Conservation (phyloP, 2,329 filamentous ascomycete species). For the Calonectria pauciramosa region DNA sequence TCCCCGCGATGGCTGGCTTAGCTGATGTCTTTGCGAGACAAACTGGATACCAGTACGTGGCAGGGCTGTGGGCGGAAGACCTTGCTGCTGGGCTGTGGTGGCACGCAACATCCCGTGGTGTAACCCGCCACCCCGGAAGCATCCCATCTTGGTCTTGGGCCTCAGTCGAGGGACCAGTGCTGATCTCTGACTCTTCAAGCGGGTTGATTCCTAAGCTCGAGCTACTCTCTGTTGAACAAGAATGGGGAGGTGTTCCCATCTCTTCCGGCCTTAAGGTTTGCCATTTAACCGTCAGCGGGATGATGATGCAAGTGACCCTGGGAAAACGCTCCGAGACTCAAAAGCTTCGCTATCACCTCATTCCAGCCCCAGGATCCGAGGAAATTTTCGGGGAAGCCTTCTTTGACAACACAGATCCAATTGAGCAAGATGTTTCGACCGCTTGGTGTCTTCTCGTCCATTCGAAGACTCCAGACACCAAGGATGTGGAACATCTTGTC, state of each 20-base stretch:
- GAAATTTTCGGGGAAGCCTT: constrained; percentile 8
- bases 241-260: constrained; percentile 10
- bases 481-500: neutral
- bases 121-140: neutral
- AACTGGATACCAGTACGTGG: constrained; percentile 4
- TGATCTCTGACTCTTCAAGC: neutral
- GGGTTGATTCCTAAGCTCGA: neutral
- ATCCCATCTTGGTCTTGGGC: constrained; percentile 17
- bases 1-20: neutral
- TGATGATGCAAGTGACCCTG: neutral
- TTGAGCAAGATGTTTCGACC: neutral
- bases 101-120: neutral
- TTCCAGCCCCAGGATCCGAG: neutral
- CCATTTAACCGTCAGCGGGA: neutral
- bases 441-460: neutral
- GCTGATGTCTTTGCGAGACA: neutral
- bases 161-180: neutral
- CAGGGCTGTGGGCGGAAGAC: constrained; percentile 5
- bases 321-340: neutral
- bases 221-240: neutral
- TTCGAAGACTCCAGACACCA: neutral
- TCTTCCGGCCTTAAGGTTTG: neutral
- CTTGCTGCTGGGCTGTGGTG: neutral
- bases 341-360: neutral
- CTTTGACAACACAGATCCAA: constrained; percentile 1